These are phyloP conservation scores for Colletotrichum eleusines DNA, from an alignment of 2,329 filamentous ascomycete species.

Conservation along the genomic window DNA sequence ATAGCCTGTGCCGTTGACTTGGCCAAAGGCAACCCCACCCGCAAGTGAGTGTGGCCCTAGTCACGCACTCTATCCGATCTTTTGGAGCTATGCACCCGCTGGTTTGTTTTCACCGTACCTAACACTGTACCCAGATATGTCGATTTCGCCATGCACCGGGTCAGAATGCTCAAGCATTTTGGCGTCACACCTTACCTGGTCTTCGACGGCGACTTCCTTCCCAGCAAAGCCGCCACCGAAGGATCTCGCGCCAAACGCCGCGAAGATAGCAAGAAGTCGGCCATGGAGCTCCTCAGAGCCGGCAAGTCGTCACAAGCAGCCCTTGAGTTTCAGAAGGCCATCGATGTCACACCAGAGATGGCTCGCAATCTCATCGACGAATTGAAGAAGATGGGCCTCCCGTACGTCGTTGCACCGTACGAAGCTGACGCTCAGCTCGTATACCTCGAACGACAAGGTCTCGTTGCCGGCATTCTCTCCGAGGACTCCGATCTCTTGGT, in stretches of 20 bases:
- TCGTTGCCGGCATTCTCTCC: slow-evolving; percentile 89
- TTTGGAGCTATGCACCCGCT: not conserved
- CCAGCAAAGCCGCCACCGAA: slow-evolving; percentile 92
- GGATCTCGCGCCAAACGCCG: slow-evolving; percentile 79
- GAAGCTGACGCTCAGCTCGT: slow-evolving; percentile 98
- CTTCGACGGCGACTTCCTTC: slow-evolving; percentile 95
- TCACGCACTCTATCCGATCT: not conserved
- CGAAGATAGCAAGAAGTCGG: slow-evolving; percentile 80
- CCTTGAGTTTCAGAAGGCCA: slow-evolving; percentile 90
- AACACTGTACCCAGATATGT: slow-evolving; percentile 73
- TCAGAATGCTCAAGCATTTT: slow-evolving; percentile 94
- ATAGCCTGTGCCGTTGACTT: slow-evolving; percentile 92
- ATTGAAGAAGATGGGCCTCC: slow-evolving; percentile 81
- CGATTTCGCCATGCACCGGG: slow-evolving; percentile 88
- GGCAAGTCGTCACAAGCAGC: slow-evolving; percentile 86
- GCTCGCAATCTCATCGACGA: slow-evolving; percentile 91
- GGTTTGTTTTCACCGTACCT: slow-evolving; percentile 18
- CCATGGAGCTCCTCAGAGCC: slow-evolving; percentile 82
- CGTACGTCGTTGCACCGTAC: slow-evolving; percentile 95
- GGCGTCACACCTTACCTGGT: slow-evolving; percentile 95
- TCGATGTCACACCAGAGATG: slow-evolving; percentile 97
- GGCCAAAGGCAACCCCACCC: slow-evolving; percentile 87
- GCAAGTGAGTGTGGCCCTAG: slow-evolving; percentile 72
- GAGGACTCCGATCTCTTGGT: slow-evolving; percentile 97
- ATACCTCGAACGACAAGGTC: slow-evolving; percentile 88